phyloP scores from a whole-genome alignment of 768 basidiomycete genomes.

The Tulasnella sp. region DNA sequence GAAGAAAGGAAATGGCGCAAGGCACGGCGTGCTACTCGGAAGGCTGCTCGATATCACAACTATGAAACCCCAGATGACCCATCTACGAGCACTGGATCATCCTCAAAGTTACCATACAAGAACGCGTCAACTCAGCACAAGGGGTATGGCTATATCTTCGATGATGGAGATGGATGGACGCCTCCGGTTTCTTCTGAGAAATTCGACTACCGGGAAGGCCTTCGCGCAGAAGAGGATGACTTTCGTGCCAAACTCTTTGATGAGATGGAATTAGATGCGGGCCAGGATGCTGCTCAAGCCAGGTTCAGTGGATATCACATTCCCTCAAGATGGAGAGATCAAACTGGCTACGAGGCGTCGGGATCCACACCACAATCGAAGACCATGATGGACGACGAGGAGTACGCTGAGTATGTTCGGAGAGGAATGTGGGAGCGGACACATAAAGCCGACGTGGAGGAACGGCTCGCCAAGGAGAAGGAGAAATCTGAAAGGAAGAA shows the following conservation, averaged over 20 bases:
- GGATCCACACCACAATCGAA: constrained; percentile 8
- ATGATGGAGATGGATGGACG: constrained; percentile 24
- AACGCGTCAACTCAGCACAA: background rate
- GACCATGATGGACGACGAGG: constrained; percentile 63
- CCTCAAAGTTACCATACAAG: background rate
- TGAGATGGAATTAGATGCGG: constrained; percentile 62
- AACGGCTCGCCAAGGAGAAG: background rate
- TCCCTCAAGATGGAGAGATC: constrained; percentile 54
- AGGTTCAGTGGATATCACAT: constrained; percentile 63
- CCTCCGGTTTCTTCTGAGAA: constrained; percentile 18
- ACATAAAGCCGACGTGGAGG: constrained; percentile 22
- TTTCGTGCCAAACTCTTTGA: constrained; percentile 67
- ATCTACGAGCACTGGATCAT: constrained; percentile 22
- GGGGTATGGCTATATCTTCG: constrained; percentile 4
- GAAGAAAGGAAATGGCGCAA: constrained; percentile 33
- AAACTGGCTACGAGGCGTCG: constrained; percentile 26
- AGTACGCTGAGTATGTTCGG: constrained; percentile 80
- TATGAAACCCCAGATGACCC: constrained; percentile 21
- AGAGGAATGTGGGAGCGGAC: constrained; percentile 66
- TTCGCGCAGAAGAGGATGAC: constrained; percentile 42
- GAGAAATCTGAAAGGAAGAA: constrained; percentile 16
- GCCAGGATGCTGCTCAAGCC: constrained; percentile 50
- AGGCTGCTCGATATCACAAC: constrained; percentile 27
- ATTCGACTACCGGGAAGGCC: constrained; percentile 27
- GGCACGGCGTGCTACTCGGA: constrained; percentile 42